These are phyloP conservation scores for Dissophora ornata DNA, from an alignment of 192 early-diverging fungal species.

Conservation along the genomic window DNA sequence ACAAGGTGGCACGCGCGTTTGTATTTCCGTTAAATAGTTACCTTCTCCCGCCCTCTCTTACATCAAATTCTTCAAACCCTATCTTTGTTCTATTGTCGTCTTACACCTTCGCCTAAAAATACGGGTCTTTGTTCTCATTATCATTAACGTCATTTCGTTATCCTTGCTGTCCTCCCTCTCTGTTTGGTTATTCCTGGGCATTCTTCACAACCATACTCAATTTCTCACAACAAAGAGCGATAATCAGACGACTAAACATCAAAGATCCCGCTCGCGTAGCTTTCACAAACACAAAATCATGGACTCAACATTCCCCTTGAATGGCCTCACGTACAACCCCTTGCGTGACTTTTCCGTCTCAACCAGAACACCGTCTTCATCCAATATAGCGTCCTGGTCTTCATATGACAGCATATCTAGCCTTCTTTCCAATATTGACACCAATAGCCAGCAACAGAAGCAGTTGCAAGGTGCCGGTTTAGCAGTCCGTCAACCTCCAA, in stretches of 20 bases:
- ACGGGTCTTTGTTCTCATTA: constrained; percentile 4
- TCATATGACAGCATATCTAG: constrained; percentile 6
- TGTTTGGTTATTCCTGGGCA: neutral
- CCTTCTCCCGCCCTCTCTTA: too few relatives aligned
- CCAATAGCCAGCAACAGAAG: constrained; percentile 3
- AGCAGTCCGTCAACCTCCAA: neutral
- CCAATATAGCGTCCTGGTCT: constrained; percentile 26
- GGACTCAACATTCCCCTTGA: constrained; percentile 12
- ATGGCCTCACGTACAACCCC: constrained; percentile 21
- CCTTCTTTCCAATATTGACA: neutral
- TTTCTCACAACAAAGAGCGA: constrained; percentile 6
- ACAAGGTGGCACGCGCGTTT: too few relatives aligned
- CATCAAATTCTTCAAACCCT: neutral
- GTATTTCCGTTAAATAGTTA: too few relatives aligned
- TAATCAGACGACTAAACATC: neutral
- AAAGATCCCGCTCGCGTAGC: neutral
- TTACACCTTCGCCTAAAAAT: neutral
- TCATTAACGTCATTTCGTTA: too few relatives aligned
- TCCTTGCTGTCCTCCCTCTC: neutral
- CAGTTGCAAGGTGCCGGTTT: neutral
- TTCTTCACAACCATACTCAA: neutral
- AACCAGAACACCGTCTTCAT: neutral
- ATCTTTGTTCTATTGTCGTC: neutral
- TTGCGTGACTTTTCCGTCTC: neutral
- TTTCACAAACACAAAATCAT: constrained; percentile 22